Evolutionary conservation across 2,329 filamentous ascomycete species (phyloP), one percentile per base, ranked within the genome.

Genomic region (Aspergillus awamori): DNA sequence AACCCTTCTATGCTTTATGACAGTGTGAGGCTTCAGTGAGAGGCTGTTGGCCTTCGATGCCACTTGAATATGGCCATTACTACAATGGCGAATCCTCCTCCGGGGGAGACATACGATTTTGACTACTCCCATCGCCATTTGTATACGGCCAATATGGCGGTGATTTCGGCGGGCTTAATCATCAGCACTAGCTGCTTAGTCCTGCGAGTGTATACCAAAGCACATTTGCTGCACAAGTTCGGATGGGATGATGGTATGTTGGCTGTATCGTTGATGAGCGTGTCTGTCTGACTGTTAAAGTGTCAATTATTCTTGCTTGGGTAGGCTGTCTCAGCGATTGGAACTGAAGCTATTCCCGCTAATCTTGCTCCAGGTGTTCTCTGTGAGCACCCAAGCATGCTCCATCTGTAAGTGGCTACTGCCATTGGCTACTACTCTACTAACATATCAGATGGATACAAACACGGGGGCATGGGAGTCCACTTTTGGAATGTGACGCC

Each of bases 181-280:
- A 41, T 59, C 26, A 53, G 53, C 22, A 61, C 62, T 1, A 36
- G 47, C 30, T 59, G 26, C 20, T 26, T 63, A 26, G 24, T 22
- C 3, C 7, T 63, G 24, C 59, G 62, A n/a, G 20, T 63, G 5
- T 63, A 61, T 33, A 61, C 59, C 5, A 63, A 61, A 22, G 59
- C 55, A 41, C 20, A 28, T 1, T 38, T 63, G 33, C 33, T 63
- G 30, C 56, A 48, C 5, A 57, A 57, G 33, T 57, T 63, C 24
- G 58, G 62, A 13, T 63, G 62, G 62, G 51, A 53, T 8, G 51
- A 53, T 36, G 51, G 51, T 53, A 39, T 39, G 51, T 39, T 22
- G 15, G 30, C 13, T 8, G 28, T 26, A 15, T 8, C 3, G 5
- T 8, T 10, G 15, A 11, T n/a, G 51, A 10, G 22, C 20, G 11